phyloP scores from a whole-genome alignment of 257 asterid genomes.

The Parsonsia alboflavescens region DNA sequence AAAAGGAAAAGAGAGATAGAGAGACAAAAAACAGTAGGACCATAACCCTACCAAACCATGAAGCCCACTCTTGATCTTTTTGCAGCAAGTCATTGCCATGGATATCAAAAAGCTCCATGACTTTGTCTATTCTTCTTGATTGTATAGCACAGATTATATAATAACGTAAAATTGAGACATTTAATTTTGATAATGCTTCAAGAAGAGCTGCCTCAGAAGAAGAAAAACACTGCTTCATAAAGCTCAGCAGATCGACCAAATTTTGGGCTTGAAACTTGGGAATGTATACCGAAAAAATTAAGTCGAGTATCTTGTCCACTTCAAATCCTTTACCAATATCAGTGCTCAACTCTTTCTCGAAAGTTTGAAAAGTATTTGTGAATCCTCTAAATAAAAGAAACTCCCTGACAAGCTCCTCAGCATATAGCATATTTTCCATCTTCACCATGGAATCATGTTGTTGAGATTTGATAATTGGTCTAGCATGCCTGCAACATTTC shows the following conservation, averaged over 20 bases:
- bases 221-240: slow-evolving; percentile 65
- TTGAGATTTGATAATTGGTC: background rate
- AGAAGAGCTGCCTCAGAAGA: slow-evolving; percentile 40
- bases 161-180: slow-evolving; percentile 62
- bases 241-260: slow-evolving; percentile 62
- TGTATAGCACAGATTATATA: slow-evolving; percentile 67
- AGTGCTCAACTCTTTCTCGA: slow-evolving; percentile 76
- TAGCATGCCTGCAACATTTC: background rate
- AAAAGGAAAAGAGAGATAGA: background rate
- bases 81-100: slow-evolving; percentile 65
- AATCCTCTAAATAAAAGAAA: slow-evolving; percentile 87
- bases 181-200: slow-evolving; percentile 47
- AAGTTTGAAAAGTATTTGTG: slow-evolving; percentile 64
- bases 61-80: slow-evolving; percentile 67
- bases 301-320: slow-evolving; percentile 75
- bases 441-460: slow-evolving; percentile 8
- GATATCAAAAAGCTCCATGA: slow-evolving; percentile 57
- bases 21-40: background rate
- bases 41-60: slow-evolving; percentile 75
- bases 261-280: slow-evolving; percentile 73
- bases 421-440: slow-evolving; percentile 78
- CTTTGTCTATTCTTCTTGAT: slow-evolving; percentile 66
- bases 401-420: slow-evolving; percentile 84
- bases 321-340: slow-evolving; percentile 83
- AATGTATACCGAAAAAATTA: slow-evolving; percentile 66